Evolutionary conservation across 305 asterid species (phyloP), one percentile per base, ranked within the genome.

Genomic region (Solanum hybrid): DNA sequence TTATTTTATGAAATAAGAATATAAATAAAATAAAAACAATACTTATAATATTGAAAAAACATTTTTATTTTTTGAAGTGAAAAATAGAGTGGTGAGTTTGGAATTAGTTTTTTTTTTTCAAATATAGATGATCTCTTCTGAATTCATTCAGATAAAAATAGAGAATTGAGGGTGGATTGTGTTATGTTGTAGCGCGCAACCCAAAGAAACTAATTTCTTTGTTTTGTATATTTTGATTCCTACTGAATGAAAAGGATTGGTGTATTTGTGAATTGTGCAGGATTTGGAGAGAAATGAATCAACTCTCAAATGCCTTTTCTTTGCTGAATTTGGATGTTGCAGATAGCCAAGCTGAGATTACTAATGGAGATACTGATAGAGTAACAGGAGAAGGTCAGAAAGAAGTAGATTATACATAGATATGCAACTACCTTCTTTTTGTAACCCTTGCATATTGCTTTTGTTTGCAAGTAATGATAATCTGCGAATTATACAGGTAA

Each of bases 251-350:
- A 78, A 78, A 24, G 32, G 32, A 80, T 38, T 80, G 24, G 27
- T 38, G 35, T 37, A 80, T 24, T 26, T 38, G 66, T 80, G 66
- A 24, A 56, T 38, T 80, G 86, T 9, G 35, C 66, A 85, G 92
- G 71, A 38, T 45, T 34, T 51, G 27, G 60, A 85, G 27, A 71
- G 88, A 91, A 91, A 95, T 97, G 99, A 92, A 94, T 94, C 90
- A 89, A 77, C 92, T 96, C 69, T 87, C 95, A 86, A 96, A 95
- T 90, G 87, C 94, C n/a, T 96, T 96, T 92, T 92, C 97, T 34
- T 79, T 93, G 91, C 98, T 97, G 73, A 94, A 93, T 42, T 88
- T 95, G 90, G 98, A 94, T 84, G 94, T 89, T 26, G 93, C 91
- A 78, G 98, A 93, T 89, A 92, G 90, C 69, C 36, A 14, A 13